Evolutionary conservation across 768 basidiomycete genomes (phyloP).

Genomic region (Tylopilus sp.): DNA sequence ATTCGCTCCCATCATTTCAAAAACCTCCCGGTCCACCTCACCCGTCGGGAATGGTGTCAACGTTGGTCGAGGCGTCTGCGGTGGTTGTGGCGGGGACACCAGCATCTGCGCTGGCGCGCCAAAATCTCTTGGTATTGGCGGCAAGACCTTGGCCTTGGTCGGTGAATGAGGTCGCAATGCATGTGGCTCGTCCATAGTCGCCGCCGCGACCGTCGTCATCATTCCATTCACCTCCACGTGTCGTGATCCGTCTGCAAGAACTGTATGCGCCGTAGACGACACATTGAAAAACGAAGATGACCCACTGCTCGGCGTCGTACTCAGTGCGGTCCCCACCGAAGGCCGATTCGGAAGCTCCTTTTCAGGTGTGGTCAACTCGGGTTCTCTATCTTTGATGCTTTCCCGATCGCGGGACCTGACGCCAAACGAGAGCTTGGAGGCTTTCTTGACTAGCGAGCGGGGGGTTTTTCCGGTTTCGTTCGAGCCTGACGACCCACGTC

Average conservation of each 20-base stretch:
- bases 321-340: constrained; percentile 47
- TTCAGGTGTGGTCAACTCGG: constrained; percentile 37
- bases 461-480: constrained; percentile 48
- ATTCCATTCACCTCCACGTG: constrained; percentile 27
- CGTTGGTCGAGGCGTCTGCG: constrained; percentile 35
- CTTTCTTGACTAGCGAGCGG: constrained; percentile 64
- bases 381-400: constrained; percentile 43
- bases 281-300: constrained; percentile 89
- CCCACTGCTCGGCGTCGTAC: constrained; percentile 67
- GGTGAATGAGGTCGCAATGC: constrained; percentile 46
- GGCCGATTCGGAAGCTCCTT: constrained; percentile 46
- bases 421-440: constrained; percentile 76
- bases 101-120: constrained; percentile 27
- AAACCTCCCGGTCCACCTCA: constrained; percentile 62
- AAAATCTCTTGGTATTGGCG: constrained; percentile 78
- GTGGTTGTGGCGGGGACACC: constrained; percentile 5
- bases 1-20: constrained; percentile 72
- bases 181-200: constrained; percentile 26
- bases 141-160: constrained; percentile 62
- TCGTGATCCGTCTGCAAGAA: constrained; percentile 35
- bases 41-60: constrained; percentile 60
- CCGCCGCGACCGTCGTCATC: constrained; percentile 10
- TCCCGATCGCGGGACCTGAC: constrained; percentile 52
- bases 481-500: constrained; percentile 48
- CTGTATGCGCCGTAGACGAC: constrained; percentile 48